These are phyloP conservation scores for Monascus ruber DNA, from an alignment of 2,329 filamentous ascomycete species.

Conservation along the genomic window DNA sequence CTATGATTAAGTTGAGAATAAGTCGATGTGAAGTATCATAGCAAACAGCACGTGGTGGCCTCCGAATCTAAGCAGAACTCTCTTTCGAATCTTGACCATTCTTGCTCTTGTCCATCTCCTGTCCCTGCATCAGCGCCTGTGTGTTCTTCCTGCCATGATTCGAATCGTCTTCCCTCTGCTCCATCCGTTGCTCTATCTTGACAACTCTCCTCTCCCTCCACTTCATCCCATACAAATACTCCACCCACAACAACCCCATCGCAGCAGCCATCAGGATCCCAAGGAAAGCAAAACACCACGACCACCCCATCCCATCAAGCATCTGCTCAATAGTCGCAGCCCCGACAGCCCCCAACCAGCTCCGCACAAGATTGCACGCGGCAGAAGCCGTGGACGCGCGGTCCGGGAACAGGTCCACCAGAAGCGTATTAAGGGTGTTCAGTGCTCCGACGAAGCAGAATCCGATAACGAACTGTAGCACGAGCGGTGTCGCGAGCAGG, in stretches of 20 bases:
- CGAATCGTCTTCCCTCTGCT: conserved; percentile 1
- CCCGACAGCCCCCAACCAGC: conserved; percentile 16
- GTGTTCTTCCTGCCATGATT: too few species aligned
- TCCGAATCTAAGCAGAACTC: too few species aligned
- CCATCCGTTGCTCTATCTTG: conserved; percentile 5
- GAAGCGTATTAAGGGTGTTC: conserved; percentile 16
- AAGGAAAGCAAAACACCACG: conserved; percentile 19
- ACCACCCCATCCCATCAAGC: conserved; percentile 14
- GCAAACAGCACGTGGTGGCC: too few species aligned
- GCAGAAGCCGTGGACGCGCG: conserved; percentile 17
- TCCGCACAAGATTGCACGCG: conserved; percentile 18
- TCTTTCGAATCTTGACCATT: too few species aligned
- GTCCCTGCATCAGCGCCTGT: too few species aligned
- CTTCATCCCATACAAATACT: conserved; percentile 8
- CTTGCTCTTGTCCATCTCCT: too few species aligned
- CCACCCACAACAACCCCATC: conserved; percentile 8
- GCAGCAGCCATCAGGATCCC: conserved; percentile 7
- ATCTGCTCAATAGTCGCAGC: conserved; percentile 16
- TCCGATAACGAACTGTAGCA: conserved; percentile 22
- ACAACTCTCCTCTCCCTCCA: conserved; percentile 10
- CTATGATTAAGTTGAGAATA: too few species aligned
- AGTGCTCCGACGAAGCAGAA: conserved; percentile 13
- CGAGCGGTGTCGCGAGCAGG: conserved; percentile 13
- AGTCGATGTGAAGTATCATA: too few species aligned
- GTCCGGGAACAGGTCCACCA: conserved; percentile 19